These are phyloP conservation scores for Boletus semigastroideus DNA, from an alignment of 1,284 basidiomycete species.

Conservation along the genomic window DNA sequence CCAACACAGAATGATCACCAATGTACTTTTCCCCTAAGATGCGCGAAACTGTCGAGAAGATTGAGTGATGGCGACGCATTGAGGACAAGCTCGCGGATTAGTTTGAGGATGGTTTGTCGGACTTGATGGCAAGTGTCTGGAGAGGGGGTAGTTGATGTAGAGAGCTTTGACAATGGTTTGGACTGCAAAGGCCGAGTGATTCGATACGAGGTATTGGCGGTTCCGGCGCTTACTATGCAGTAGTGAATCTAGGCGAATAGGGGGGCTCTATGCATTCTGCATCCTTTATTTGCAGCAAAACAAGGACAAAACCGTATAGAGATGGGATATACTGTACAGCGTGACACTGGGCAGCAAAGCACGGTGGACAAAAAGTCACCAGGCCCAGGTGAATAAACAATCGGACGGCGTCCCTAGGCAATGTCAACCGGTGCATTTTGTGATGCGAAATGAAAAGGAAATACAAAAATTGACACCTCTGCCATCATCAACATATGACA, in stretches of 20 bases:
- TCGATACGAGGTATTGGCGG: background rate
- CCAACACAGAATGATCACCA: conserved; percentile 60
- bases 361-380: no score
- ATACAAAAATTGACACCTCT: conserved; percentile 10
- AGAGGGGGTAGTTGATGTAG: conserved; percentile 23
- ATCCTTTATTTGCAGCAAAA: no score
- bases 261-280: no score
- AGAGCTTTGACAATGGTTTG: conserved; percentile 22
- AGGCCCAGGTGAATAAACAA: no score
- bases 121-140: conserved; percentile 45
- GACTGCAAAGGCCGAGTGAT: background rate
- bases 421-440: no score
- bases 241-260: no score
- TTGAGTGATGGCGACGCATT: conserved; percentile 15
- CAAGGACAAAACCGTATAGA: no score
- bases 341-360: no score
- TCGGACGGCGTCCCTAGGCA: no score
- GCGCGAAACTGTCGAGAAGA: conserved; percentile 42
- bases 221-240: no score
- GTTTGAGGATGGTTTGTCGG: conserved; percentile 43
- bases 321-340: no score
- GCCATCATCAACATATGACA: conserved; percentile 47
- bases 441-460: no score
- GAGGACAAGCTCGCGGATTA: conserved; percentile 49
- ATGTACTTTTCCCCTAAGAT: conserved; percentile 63